A percentile compares a stretch with the other conserved stretches of the same genome.
phyloP scores from a whole-genome alignment of 306 rosid species.

The Malus sylvestris region DNA sequence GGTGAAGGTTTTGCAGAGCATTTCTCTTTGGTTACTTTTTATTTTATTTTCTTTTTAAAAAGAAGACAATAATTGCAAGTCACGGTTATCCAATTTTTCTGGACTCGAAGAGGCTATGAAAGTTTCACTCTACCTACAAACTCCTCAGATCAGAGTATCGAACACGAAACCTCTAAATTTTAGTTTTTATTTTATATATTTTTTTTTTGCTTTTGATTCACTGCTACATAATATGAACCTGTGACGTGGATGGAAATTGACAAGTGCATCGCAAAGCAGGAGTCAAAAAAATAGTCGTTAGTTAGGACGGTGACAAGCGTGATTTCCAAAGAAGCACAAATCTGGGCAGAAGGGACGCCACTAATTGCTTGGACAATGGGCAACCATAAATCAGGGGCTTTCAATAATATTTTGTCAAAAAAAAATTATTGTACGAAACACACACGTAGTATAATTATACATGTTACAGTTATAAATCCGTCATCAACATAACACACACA shows the following conservation, averaged over 20 bases:
- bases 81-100: no score
- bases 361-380: neutral
- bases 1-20: neutral
- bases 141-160: no score
- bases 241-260: neutral
- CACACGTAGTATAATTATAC: no score
- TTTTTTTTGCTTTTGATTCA: neutral
- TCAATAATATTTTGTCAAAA: neutral
- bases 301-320: conserved; percentile 7
- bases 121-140: no score
- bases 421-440: no score
- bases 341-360: neutral
- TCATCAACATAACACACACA: no score
- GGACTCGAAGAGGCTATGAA: rapidly evolving
- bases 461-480: no score
- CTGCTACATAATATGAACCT: neutral
- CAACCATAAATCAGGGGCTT: neutral
- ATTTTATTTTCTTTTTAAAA: no score
- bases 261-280: neutral
- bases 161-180: no score
- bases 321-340: conserved; percentile 11
- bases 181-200: no score
- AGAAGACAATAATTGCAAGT: no score
- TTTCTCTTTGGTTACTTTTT: neutral
- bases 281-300: neutral